phyloP scores from a whole-genome alignment of 2,329 filamentous ascomycete species.

The Orbilia brochopaga region DNA sequence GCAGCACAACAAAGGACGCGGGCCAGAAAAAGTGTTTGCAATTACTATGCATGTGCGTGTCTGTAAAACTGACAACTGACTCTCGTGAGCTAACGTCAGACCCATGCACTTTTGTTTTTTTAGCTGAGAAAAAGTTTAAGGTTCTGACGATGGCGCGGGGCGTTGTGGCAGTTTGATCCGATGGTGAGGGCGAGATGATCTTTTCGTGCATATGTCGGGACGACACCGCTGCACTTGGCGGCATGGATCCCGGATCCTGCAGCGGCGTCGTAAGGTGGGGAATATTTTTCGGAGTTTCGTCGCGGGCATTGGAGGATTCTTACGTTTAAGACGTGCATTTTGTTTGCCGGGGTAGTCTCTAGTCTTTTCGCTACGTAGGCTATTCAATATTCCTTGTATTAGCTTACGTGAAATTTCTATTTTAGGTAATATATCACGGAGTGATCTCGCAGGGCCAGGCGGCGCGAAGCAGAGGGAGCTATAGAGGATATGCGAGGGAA shows the following conservation, averaged over 20 bases:
- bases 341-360: neutral
- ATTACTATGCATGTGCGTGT: no score
- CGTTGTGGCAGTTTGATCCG: slow-evolving; percentile 1
- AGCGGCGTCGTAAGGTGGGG: slow-evolving; percentile 7
- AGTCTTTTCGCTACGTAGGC: neutral
- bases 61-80: neutral
- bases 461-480: no score
- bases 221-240: neutral
- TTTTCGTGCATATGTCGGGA: slow-evolving; percentile 7
- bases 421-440: no score
- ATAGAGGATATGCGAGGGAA: no score
- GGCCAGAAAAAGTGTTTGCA: no score
- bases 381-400: no score
- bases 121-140: neutral
- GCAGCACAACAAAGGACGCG: neutral
- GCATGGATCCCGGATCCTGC: neutral
- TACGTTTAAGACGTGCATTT: neutral
- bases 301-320: neutral
- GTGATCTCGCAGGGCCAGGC: no score
- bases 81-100: no score
- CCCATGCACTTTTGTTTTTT: neutral
- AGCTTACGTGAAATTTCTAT: no score
- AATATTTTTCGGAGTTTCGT: neutral
- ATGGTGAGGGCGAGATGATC: neutral
- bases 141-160: slow-evolving; percentile 3